Conservation (phyloP, 352 stramenopile species). For the Aphanomyces invadans region DNA sequence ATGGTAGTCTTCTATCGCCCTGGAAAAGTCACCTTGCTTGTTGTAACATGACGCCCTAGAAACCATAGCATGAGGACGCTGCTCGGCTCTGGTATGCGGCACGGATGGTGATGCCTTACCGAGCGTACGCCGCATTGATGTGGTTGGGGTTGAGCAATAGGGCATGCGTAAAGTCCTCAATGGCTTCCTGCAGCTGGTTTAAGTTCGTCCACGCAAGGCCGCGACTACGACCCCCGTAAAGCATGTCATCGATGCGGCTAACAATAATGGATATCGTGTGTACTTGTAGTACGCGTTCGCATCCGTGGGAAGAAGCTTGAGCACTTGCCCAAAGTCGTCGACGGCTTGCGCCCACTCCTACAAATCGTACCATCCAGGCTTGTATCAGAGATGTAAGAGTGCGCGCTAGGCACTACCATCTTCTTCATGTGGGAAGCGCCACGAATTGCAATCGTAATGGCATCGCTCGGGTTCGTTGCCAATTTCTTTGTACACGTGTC, state of each 20-base stretch:
- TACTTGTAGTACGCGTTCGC: constrained; percentile 52
- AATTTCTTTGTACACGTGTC: constrained; percentile 65
- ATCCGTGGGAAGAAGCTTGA: constrained; percentile 41
- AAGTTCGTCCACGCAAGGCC: constrained; percentile 65
- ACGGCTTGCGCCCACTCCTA: constrained; percentile 43
- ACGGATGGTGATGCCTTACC: too few relatives aligned
- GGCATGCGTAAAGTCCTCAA: constrained; percentile 66
- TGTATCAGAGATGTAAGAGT: too few relatives aligned
- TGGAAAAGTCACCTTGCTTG: constrained; percentile 70
- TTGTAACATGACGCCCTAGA: constrained; percentile 72
- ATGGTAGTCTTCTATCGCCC: constrained; percentile 87
- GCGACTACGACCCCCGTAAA: too few relatives aligned
- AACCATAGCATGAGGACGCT: too few relatives aligned
- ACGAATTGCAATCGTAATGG: constrained; percentile 60
- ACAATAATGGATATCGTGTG: too few relatives aligned
- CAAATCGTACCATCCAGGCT: not conserved
- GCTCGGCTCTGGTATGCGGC: too few relatives aligned
- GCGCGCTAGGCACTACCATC: constrained; percentile 20
- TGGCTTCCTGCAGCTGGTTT: constrained; percentile 58
- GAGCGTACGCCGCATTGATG: constrained; percentile 80
- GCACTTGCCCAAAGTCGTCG: constrained; percentile 43
- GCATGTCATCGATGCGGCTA: too few relatives aligned
- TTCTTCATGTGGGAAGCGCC: constrained; percentile 79
- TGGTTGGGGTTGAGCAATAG: constrained; percentile 79
- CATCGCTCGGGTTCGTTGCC: constrained; percentile 43